phyloP scores from a whole-genome alignment of 2,329 filamentous ascomycete species.

The Colletotrichum cereale region DNA sequence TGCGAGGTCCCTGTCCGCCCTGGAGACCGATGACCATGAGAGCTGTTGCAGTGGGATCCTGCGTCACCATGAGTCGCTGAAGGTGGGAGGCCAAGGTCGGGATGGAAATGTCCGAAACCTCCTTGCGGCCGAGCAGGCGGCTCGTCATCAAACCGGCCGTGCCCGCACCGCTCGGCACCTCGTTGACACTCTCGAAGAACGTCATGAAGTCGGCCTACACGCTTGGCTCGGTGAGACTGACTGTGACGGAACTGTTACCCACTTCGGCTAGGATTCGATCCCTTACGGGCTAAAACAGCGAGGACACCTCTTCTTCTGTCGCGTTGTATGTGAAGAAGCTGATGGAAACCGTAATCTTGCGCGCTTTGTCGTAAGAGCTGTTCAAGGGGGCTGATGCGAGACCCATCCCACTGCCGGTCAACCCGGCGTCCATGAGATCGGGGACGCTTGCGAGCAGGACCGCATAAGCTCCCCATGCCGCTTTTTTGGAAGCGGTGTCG shows the following conservation, averaged over 20 bases:
- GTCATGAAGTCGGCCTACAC: slow-evolving; percentile 19
- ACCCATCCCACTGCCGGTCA: slow-evolving; percentile 14
- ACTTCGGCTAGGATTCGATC: slow-evolving; percentile 14
- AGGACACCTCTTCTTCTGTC: slow-evolving; percentile 8
- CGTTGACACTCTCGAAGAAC: slow-evolving; percentile 29
- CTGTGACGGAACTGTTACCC: slow-evolving; percentile 21
- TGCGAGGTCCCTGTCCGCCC: slow-evolving; percentile 31
- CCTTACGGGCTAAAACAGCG: slow-evolving; percentile 19
- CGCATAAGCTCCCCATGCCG: slow-evolving; percentile 15
- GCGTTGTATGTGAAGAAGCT: slow-evolving; percentile 29
- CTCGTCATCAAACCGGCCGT: slow-evolving; percentile 28
- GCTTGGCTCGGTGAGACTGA: slow-evolving; percentile 12
- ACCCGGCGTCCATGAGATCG: slow-evolving; percentile 23
- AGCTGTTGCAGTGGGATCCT: not conserved
- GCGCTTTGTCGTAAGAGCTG: not conserved
- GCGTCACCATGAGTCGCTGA: slow-evolving; percentile 2
- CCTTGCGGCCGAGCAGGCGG: slow-evolving; percentile 38
- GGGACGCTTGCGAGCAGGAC: slow-evolving; percentile 18
- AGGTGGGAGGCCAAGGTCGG: slow-evolving; percentile 30
- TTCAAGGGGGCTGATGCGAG: not conserved
- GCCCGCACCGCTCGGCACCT: not conserved
- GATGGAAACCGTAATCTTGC: slow-evolving; percentile 13
- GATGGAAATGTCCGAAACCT: slow-evolving; percentile 26
- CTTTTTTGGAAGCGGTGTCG: slow-evolving; percentile 11
- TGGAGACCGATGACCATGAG: slow-evolving; percentile 39